Evolutionary conservation across 2,329 filamentous ascomycete genomes (phyloP), one percentile per base, ranked within the genome.

Genomic region (Penicillium corylophilum): DNA sequence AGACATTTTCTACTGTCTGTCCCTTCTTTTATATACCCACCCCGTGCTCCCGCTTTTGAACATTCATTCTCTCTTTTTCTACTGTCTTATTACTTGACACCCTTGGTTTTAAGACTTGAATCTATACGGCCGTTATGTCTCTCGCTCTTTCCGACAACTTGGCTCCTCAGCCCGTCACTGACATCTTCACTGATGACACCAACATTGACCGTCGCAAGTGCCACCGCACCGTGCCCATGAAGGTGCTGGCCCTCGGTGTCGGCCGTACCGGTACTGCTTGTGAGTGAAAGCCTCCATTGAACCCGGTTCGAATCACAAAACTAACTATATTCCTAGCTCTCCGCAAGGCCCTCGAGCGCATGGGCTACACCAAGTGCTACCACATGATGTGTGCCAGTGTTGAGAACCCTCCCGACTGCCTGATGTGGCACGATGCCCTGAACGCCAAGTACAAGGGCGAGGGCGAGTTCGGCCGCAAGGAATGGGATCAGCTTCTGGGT

Each of bases 371-470:
- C 61, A 83, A 87, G 69, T 85, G 82, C 54, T 88, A 89, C 77
- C 86, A 89, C 75, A 87, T 87, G 84, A 85, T 87, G 82, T 85
- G 80, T 62, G 83, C 81, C 59, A 83, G 81, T 53, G 82, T 87
- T 54, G 84, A 88, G 72, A 88, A 86, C 71, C 82, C 82, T 10
- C 82, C 81, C 22, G 85, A 88, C 64, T 82, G 81, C 48, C 74
- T 86, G 38, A 82, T 88, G 74, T 89, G 86, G 86, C 82, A 83
- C 71, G 83, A 88, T 56, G 86, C 86, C 24, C 78, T 89, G 49
- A 74, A 75, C 16, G 83, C 84, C 58, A 84, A 84, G 64, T 84
- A 78, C 70, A 79, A 86, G 58, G 81, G 81, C 28, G 74, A 82
- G 46, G 83, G 83, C 48, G 76, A 77, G 53, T 88, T 88, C 59